Conservation (phyloP, 331 rosid species). For the Quercus tomentella region DNA sequence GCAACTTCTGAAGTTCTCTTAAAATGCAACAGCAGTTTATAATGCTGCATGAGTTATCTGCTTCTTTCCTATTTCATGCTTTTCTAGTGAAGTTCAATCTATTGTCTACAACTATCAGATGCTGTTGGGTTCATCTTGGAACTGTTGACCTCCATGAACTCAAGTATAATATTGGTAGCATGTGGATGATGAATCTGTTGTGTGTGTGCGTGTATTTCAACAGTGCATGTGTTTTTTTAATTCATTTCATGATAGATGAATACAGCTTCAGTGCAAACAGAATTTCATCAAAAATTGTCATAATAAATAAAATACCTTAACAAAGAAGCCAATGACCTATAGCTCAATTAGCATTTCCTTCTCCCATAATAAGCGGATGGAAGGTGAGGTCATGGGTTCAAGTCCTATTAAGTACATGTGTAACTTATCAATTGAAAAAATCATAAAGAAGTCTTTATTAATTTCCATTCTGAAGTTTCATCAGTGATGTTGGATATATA, state of each 20-base stretch:
- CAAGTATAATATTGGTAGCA: not conserved
- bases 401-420: too few relatives aligned
- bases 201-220: not conserved
- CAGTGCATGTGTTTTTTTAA: not conserved
- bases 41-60: not conserved
- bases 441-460: not conserved
- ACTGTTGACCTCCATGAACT: not conserved
- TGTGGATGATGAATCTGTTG: not conserved
- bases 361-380: too few relatives aligned
- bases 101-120: not conserved
- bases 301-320: too few relatives aligned
- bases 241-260: not conserved
- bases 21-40: not conserved
- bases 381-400: too few relatives aligned
- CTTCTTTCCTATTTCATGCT: not conserved
- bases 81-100: too few relatives aligned
- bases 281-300: not conserved
- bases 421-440: too few relatives aligned
- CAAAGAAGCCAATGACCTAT: too few relatives aligned
- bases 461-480: not conserved
- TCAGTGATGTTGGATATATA: not conserved
- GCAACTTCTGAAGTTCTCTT: not conserved
- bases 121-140: not conserved
- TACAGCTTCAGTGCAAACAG: too few relatives aligned
- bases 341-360: too few relatives aligned